A percentile compares a stretch with the other conserved stretches of the same genome.
Conservation (phyloP, 2,329 filamentous ascomycete species). For the Verticillium klebahnii region DNA sequence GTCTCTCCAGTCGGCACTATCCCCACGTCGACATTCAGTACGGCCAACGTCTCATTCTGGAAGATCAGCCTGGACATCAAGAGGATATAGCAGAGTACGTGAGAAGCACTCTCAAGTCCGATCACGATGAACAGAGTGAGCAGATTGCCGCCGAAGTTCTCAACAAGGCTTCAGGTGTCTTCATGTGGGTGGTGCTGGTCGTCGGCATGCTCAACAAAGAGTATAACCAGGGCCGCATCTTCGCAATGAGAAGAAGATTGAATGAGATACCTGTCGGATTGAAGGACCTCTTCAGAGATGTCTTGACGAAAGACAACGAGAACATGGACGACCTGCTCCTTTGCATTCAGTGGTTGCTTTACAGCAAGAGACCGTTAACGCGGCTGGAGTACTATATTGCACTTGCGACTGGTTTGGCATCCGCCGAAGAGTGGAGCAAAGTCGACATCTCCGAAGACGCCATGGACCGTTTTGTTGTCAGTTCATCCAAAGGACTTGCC, state of each 20-base stretch:
- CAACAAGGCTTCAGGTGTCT: constrained; percentile 33
- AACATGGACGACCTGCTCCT: constrained; percentile 29
- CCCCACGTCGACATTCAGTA: constrained; percentile 4
- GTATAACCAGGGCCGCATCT: constrained; percentile 16
- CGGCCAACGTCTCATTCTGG: constrained; percentile 14
- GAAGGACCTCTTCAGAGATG: constrained; percentile 35
- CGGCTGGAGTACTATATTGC: constrained; percentile 31
- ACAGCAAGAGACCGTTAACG: constrained; percentile 27
- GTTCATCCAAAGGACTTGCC: constrained; percentile 40
- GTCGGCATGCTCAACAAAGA: constrained; percentile 33
- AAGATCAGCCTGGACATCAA: constrained; percentile 16
- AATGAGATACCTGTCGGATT: constrained; percentile 28
- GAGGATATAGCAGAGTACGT: constrained; percentile 21
- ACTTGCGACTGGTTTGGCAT: constrained; percentile 8
- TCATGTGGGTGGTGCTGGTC: constrained; percentile 38
- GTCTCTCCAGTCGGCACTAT: constrained; percentile 7
- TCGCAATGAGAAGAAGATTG: constrained; percentile 15
- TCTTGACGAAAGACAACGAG: constrained; percentile 31
- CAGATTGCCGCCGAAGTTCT: constrained; percentile 22
- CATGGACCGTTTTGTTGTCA: constrained; percentile 22
- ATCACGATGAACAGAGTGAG: constrained; percentile 9
- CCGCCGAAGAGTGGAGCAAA: constrained; percentile 16
- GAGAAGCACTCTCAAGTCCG: constrained; percentile 9
- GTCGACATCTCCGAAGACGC: constrained; percentile 18
- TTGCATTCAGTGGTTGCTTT: constrained; percentile 40